These are phyloP conservation scores for Megacollybia marginata DNA, from an alignment of 768 basidiomycete species.

Conservation along the genomic window DNA sequence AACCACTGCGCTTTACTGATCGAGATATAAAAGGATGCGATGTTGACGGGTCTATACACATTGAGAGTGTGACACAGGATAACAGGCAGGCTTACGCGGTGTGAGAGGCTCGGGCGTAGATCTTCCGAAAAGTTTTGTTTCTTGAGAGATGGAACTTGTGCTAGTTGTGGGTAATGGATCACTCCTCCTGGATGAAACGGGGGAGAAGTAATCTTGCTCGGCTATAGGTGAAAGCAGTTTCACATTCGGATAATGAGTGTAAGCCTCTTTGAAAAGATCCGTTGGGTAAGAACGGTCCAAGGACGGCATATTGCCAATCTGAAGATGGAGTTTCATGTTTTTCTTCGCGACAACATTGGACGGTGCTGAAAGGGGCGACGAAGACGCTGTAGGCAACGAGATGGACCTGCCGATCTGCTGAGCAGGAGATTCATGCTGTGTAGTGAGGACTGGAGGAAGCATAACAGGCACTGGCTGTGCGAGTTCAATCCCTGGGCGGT, in stretches of 20 bases:
- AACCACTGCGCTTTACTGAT: slow-evolving; percentile 58
- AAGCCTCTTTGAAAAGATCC: no score
- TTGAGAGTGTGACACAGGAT: not conserved
- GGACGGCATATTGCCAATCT: no score
- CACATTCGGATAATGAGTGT: not conserved
- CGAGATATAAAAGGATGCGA: slow-evolving; percentile 52
- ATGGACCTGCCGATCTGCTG: not conserved
- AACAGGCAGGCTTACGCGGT: no score
- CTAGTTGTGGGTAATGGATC: slow-evolving; percentile 23
- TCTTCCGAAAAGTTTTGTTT: slow-evolving; percentile 6
- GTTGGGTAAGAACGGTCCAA: not conserved
- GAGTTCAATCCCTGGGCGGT: not conserved
- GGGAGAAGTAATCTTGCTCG: slow-evolving; percentile 58
- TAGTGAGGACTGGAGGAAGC: not conserved
- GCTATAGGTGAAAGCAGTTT: slow-evolving; percentile 60
- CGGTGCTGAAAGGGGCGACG: not conserved
- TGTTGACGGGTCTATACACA: not conserved
- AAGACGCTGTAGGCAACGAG: not conserved
- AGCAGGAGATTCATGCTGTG: not conserved
- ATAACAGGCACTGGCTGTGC: not conserved
- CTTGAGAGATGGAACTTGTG: slow-evolving; percentile 10
- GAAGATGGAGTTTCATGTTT: not conserved
- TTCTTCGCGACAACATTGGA: not conserved
- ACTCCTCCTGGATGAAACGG: slow-evolving; percentile 28
- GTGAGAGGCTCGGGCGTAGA: no score